phyloP scores from a whole-genome alignment of 345 rosid genomes.

The Cardamine occulta region DNA sequence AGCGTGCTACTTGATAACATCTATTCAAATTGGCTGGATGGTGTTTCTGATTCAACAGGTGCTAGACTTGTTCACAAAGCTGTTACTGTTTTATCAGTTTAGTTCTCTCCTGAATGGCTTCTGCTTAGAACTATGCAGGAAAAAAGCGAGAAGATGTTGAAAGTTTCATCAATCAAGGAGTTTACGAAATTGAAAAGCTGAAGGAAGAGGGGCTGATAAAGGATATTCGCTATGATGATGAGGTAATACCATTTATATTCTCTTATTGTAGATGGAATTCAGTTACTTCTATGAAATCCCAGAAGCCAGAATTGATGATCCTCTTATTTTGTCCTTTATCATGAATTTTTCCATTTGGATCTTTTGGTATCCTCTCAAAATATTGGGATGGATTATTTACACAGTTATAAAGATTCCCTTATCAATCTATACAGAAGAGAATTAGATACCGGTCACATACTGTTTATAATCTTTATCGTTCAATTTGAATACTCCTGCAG shows the following conservation, averaged over 20 bases:
- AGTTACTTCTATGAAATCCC: neutral
- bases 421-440: neutral
- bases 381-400: neutral
- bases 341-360: constrained; percentile 16
- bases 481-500: constrained; percentile 51
- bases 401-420: neutral
- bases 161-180: constrained; percentile 85
- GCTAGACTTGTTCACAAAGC: constrained; percentile 38
- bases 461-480: constrained; percentile 14
- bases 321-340: constrained; percentile 3
- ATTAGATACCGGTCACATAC: neutral
- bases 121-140: constrained; percentile 58
- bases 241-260: constrained; percentile 53
- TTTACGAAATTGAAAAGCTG: constrained; percentile 78
- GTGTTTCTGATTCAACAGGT: constrained; percentile 81
- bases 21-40: constrained; percentile 92
- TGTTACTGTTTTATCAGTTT: constrained; percentile 28
- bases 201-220: constrained; percentile 92
- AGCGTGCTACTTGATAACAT: constrained; percentile 86
- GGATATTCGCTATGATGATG: constrained; percentile 78
- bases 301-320: constrained; percentile 5
- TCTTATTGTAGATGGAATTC: constrained; percentile 6
- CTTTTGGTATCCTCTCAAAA: constrained; percentile 20
- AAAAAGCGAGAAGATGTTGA: constrained; percentile 78
- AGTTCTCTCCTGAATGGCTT: constrained; percentile 38